Evolutionary conservation across 208 protist species (phyloP), one percentile per base, ranked within the genome.

Genomic region (Zelonia costaricensis): DNA sequence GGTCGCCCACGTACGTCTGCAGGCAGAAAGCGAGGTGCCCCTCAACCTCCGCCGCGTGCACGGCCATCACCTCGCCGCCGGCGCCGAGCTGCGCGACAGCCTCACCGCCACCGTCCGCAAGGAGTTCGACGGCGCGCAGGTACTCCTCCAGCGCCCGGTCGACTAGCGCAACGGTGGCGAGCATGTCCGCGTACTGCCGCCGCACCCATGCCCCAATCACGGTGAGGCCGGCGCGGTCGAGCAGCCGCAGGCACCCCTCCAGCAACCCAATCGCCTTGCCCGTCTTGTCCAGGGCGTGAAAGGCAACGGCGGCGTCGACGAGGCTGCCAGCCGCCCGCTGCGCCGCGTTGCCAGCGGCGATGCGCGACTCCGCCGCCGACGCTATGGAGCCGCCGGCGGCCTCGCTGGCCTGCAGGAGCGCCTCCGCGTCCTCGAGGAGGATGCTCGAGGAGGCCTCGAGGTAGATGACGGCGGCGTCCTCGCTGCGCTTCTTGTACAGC

Each of bases 1-100:
- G 83, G 40, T 92, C 88, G 23, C 84, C 76, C 16, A 94, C 88
- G 64, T 84, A 73, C 8, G 60, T 68, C 61, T 91, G 84, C 48
- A 88, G 75, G 48, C 84, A 92, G 60, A 88, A 70, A 8, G 82
- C 88, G 39, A 91, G 52, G 52, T 82, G 76, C 1, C 65, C 73
- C 49, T 94, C 80, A n/a, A 90, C 80, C 47, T 86, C 82, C 36
- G 71, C 62, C 8, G 56, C n/a, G 22, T 52, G 66, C 22, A 92
- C 33, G n/a, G 20, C 35, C 16, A 83, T 61, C 42, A 78, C 25
- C 10, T 44, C 51, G 31, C 79, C 66, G 15, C 59, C 49, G 1
- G 51, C 3, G 9, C 66, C 61, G 9, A 83, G 62, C 40, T 83
- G 81, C 27, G 36, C 54, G 18, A 63, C 69, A 3, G 30, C 35